Base-by-base conservation (phyloP, 805 yeast genomes). In the Nakazawaea anatomiae region DNA sequence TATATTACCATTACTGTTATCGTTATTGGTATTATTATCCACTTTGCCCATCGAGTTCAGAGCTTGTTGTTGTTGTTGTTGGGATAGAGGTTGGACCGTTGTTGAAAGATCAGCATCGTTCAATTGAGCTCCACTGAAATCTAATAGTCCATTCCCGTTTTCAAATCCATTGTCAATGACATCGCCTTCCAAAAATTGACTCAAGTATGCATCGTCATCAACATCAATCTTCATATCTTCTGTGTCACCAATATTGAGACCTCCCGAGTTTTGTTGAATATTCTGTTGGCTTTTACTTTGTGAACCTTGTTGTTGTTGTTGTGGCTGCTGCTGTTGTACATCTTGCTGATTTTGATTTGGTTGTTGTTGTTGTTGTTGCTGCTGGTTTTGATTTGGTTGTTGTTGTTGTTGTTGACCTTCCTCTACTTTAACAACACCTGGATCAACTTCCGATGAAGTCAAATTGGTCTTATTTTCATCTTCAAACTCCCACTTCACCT, bases 171-270 rank as follows among this genome's bases (percentile, higher is more conserved):
- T 18, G 11, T 40, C 52, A 6, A 14, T 36, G 5, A 31, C 47
- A 28, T 46, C 53, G 14, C 44, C 47, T 42, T 50, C 35, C 31
- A 50, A 50, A 18, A 50, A 50, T 39, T 50, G 53, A 30, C 44
- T 50, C 47, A 50, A 50, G 42, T 50, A 50, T 5, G 48, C 29
- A 34, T 50, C 53, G 28, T 50, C 44, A 10, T 50, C 50, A 3
- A 45, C 38, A 12, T 50, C 48, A 29, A 50, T 50, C 25, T 46
- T 39, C 43, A 50, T 29, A 39, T 46, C 42, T 27, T 10, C 7
- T 39, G 41, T 6, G 25, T 18, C 25, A 18, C 25, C 25, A 3
- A 18, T 18, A 18, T 18, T 18, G 25, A 18, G 25, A 18, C 25
- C 25, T 18, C 25, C 25, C 3, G 25, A 18, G 25, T 18, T 18